Conservation (phyloP, 306 rosid genomes). For the Crataegus laevigata region DNA sequence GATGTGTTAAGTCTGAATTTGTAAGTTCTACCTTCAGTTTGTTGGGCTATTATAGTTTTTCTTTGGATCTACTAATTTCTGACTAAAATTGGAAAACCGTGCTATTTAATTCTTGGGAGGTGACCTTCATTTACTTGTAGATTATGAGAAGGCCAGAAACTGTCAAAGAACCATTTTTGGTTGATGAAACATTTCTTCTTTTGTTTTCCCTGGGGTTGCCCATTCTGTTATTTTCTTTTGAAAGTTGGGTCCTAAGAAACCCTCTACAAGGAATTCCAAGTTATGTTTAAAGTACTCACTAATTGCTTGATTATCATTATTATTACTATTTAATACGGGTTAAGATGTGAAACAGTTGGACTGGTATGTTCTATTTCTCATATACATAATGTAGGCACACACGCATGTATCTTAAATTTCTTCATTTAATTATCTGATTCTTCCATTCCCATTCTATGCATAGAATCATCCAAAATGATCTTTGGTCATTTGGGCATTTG, state of each 20-base stretch:
- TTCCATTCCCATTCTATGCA: background rate
- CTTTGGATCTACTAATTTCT: background rate
- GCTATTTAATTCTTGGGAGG: background rate
- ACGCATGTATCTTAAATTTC: background rate
- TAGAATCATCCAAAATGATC: background rate
- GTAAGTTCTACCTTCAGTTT: background rate
- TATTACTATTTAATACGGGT: background rate
- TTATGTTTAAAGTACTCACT: background rate
- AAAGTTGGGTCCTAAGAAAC: no score
- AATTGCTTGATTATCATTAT: background rate
- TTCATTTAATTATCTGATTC: background rate
- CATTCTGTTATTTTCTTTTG: background rate
- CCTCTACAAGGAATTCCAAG: no score
- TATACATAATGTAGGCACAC: background rate
- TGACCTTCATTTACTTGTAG: background rate
- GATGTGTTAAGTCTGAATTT: background rate
- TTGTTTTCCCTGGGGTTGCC: background rate
- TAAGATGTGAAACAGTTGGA: background rate
- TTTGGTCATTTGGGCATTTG: background rate
- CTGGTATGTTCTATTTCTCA: background rate
- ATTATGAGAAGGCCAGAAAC: background rate
- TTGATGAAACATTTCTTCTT: background rate
- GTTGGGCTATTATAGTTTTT: background rate
- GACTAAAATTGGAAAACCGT: background rate
- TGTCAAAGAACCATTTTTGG: background rate